These are phyloP conservation scores for Xylaria intraflava DNA, from an alignment of 495 filamentous ascomycete species.

Conservation along the genomic window DNA sequence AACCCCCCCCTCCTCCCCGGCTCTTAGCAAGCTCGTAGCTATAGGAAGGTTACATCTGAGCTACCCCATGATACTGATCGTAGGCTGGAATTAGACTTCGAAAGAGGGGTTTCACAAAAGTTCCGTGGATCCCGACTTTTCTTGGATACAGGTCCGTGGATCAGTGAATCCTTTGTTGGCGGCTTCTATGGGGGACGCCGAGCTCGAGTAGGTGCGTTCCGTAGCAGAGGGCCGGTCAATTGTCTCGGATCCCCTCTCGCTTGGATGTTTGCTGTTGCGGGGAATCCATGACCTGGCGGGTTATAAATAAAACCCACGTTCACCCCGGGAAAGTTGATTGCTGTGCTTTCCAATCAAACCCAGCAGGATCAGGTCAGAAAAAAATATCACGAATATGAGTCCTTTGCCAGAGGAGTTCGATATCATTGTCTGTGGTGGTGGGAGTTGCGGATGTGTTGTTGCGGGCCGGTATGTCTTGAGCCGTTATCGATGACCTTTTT, in stretches of 20 bases:
- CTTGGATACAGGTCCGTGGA: neutral
- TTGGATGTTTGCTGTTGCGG: slow-evolving; percentile 16
- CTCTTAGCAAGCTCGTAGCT: too few species aligned
- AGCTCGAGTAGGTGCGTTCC: neutral
- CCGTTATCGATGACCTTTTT: neutral
- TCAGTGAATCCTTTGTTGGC: slow-evolving; percentile 13
- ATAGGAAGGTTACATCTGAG: slow-evolving; percentile 22
- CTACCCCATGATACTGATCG: slow-evolving; percentile 22
- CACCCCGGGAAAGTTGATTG: slow-evolving; percentile 13
- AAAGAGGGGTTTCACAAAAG: slow-evolving; percentile 9
- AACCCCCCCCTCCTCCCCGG: too few species aligned
- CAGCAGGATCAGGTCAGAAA: slow-evolving; percentile 5
- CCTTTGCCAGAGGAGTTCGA: slow-evolving; percentile 65
- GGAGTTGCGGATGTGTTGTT: slow-evolving; percentile 66
- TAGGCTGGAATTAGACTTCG: slow-evolving; percentile 16
- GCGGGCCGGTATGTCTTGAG: slow-evolving; percentile 49
- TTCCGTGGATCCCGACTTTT: slow-evolving; percentile 8
- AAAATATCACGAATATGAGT: slow-evolving; percentile 30
- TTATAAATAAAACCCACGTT: slow-evolving; percentile 19
- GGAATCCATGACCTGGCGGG: slow-evolving; percentile 2
- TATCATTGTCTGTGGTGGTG: slow-evolving; percentile 75
- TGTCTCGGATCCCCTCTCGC: slow-evolving; percentile 15
- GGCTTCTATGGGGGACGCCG: slow-evolving; percentile 1
- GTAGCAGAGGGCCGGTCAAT: slow-evolving; percentile 4
- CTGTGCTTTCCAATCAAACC: slow-evolving; percentile 5